A percentile compares a stretch with the other conserved stretches of the same genome.
Evolutionary conservation across 192 early-diverging fungal species (phyloP).

Genomic region (Dissophora ornata): DNA sequence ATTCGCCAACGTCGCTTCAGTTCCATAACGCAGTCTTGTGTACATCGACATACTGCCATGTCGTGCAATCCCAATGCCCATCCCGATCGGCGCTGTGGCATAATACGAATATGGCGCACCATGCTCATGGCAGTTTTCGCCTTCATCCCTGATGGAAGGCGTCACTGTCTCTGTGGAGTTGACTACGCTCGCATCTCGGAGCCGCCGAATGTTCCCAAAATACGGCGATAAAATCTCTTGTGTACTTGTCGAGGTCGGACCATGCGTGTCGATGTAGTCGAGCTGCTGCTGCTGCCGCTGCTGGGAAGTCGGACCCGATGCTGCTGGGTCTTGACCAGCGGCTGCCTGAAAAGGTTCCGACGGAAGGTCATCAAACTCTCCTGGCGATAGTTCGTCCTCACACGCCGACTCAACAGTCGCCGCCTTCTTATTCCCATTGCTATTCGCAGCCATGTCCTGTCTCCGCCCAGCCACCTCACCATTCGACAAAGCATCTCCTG

Average conservation of each 20-base stretch:
- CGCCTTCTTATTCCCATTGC: background rate
- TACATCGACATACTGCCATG: conserved; percentile 29
- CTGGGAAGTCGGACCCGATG: background rate
- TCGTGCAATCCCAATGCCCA: conserved; percentile 10
- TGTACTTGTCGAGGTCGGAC: background rate
- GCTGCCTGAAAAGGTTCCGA: background rate
- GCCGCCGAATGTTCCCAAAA: conserved; percentile 35
- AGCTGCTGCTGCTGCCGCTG: conserved; percentile 9
- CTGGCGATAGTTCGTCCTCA: conserved; percentile 7
- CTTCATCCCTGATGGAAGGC: conserved; percentile 8
- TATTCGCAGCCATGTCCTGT: too few relatives aligned
- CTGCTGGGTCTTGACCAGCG: background rate
- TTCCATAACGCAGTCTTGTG: conserved; percentile 5
- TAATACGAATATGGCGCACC: conserved; percentile 21
- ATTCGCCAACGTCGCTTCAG: conserved; percentile 27
- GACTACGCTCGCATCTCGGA: conserved; percentile 19
- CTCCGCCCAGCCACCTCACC: too few relatives aligned
- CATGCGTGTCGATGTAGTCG: conserved; percentile 3
- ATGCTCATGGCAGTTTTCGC: background rate
- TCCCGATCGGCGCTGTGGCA: conserved; percentile 22
- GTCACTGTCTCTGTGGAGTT: conserved; percentile 13
- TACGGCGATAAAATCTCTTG: conserved; percentile 39
- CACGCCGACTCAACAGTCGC: background rate
- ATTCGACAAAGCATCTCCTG: background rate
- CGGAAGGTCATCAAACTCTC: background rate